Evolutionary conservation across 805 yeast genomes (phyloP).

Genomic region (Yarrowia divulgata): DNA sequence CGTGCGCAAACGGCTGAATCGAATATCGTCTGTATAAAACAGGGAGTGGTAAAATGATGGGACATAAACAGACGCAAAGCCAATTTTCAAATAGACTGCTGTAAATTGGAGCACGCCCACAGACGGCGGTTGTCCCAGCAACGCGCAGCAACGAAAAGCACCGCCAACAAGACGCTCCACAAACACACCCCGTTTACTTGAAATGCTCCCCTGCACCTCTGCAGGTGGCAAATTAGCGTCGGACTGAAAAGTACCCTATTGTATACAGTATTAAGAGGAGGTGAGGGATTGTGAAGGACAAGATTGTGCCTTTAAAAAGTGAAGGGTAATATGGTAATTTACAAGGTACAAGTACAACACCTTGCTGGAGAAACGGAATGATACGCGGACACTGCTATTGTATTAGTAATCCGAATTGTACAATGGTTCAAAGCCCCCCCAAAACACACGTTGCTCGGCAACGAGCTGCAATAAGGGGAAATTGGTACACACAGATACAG

Average conservation of each 20-base stretch:
- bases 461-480: background rate
- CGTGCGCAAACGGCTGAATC: constrained; percentile 17
- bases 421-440: no score
- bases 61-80: constrained; percentile 33
- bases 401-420: no score
- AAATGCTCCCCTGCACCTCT: background rate
- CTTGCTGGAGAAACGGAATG: no score
- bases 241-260: background rate
- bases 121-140: constrained; percentile 23
- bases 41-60: constrained; percentile 38
- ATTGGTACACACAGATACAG: constrained; percentile 14
- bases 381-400: no score
- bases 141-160: background rate
- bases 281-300: no score
- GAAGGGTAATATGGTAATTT: no score
- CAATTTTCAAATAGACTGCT: constrained; percentile 29
- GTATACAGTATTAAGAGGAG: no score
- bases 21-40: constrained; percentile 27
- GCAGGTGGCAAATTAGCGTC: constrained; percentile 23
- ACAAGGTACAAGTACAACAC: no score
- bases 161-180: no score
- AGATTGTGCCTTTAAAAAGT: no score
- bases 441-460: background rate
- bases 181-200: no score
- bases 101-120: constrained; percentile 22